Evolutionary conservation across 2,329 filamentous ascomycete species (phyloP).

Genomic region (Sclerotinia sclerotiorum): DNA sequence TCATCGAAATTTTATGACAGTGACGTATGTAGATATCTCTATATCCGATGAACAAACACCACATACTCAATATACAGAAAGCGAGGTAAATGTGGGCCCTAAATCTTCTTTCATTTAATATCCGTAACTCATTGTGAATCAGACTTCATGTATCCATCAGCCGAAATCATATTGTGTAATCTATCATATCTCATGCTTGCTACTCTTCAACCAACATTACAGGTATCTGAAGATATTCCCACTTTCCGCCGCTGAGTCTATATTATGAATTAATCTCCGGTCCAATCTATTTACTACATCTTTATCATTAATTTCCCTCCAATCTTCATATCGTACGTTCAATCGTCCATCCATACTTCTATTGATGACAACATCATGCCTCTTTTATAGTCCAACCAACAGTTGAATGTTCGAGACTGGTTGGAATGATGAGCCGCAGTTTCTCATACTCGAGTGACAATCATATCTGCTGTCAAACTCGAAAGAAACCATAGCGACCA

Average conservation of each 20-base stretch:
- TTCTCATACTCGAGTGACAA: background rate
- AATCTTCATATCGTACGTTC: background rate
- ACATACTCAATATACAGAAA: background rate
- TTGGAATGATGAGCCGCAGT: background rate
- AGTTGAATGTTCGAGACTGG: background rate
- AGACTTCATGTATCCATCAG: too few relatives aligned
- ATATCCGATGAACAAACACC: too few relatives aligned
- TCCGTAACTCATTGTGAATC: too few relatives aligned
- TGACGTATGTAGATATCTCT: background rate
- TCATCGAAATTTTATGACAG: too few relatives aligned
- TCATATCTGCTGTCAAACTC: background rate
- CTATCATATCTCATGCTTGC: too few relatives aligned
- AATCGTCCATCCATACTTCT: background rate
- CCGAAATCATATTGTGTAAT: background rate
- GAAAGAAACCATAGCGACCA: background rate
- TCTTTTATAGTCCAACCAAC: background rate
- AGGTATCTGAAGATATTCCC: too few relatives aligned
- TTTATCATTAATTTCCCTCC: background rate
- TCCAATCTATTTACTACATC: background rate
- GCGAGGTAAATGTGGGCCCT: background rate
- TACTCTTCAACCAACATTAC: background rate
- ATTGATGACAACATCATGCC: background rate
- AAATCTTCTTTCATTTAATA: background rate
- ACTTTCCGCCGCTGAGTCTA: background rate
- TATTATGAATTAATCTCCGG: background rate